These are phyloP conservation scores for Luffa aegyptiaca DNA, from an alignment of 306 rosid species.

Conservation along the genomic window DNA sequence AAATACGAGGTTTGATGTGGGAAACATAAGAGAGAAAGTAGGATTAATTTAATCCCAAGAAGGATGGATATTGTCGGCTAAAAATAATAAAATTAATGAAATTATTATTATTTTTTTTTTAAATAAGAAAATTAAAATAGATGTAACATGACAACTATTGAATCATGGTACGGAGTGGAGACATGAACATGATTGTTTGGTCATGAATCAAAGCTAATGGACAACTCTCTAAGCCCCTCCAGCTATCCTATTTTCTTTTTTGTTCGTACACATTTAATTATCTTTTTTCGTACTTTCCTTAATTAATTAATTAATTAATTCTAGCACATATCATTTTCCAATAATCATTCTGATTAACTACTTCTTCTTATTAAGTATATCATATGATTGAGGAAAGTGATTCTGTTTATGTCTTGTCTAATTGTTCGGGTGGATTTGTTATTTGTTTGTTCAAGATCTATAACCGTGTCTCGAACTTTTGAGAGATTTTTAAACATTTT, in stretches of 20 bases:
- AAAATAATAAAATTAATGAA: background rate
- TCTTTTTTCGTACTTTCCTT: background rate
- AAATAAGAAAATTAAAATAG: background rate
- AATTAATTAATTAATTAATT: background rate
- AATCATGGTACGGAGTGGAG: background rate
- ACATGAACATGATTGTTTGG: constrained; percentile 5
- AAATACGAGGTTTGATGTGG: background rate
- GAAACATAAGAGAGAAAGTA: background rate
- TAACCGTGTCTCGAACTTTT: background rate
- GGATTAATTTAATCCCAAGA: background rate
- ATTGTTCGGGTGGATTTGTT: background rate
- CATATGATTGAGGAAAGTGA: background rate
- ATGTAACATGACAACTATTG: constrained; percentile 6
- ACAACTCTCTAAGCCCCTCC: background rate
- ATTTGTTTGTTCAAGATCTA: background rate
- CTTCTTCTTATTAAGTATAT: background rate
- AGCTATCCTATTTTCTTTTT: background rate
- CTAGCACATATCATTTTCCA: background rate
- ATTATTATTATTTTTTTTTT: background rate
- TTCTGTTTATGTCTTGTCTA: background rate
- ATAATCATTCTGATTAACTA: background rate
- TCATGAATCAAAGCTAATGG: background rate
- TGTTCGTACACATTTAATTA: background rate
- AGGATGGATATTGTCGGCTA: constrained; percentile 1
- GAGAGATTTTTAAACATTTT: no score